These are phyloP conservation scores for Amanita fuliginea DNA, from an alignment of 768 basidiomycete genomes.

Conservation along the genomic window DNA sequence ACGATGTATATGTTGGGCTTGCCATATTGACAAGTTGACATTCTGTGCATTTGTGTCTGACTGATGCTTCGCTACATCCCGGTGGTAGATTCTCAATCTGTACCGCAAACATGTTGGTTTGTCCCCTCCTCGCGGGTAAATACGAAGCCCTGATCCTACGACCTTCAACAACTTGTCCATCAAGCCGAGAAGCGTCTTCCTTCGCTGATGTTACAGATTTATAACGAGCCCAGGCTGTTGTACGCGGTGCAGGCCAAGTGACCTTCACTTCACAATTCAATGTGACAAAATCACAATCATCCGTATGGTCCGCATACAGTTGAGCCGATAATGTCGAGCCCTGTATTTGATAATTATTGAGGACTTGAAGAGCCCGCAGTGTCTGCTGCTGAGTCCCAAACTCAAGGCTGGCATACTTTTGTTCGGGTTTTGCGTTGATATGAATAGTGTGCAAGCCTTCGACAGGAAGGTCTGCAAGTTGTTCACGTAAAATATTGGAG, in stretches of 20 bases:
- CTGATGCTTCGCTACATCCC: conserved; percentile 21
- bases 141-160: conserved; percentile 29
- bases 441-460: conserved; percentile 13
- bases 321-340: conserved; percentile 5
- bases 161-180: conserved; percentile 27
- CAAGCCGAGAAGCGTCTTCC: conserved; percentile 24
- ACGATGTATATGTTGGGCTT: conserved; percentile 23
- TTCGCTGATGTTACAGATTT: conserved; percentile 30
- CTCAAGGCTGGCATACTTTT: conserved; percentile 2
- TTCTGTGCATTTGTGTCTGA: conserved; percentile 13
- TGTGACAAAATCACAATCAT: conserved; percentile 2
- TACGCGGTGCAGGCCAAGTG: conserved; percentile 32
- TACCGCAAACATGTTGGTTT: conserved; percentile 28
- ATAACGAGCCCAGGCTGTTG: conserved; percentile 37
- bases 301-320: conserved; percentile 6
- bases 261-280: conserved; percentile 24
- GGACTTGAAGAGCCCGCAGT: neutral
- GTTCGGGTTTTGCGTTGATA: conserved; percentile 12
- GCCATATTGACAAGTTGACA: conserved; percentile 18
- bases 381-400: neutral
- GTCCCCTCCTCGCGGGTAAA: conserved; percentile 19
- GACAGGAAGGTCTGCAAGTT: conserved; percentile 23
- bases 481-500: conserved; percentile 14
- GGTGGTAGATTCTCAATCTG: conserved; percentile 33
- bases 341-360: neutral